A percentile compares a stretch with the other conserved stretches of the same genome.
Evolutionary conservation across 345 rosid genomes (phyloP).

Genomic region (Lepidium africanum): DNA sequence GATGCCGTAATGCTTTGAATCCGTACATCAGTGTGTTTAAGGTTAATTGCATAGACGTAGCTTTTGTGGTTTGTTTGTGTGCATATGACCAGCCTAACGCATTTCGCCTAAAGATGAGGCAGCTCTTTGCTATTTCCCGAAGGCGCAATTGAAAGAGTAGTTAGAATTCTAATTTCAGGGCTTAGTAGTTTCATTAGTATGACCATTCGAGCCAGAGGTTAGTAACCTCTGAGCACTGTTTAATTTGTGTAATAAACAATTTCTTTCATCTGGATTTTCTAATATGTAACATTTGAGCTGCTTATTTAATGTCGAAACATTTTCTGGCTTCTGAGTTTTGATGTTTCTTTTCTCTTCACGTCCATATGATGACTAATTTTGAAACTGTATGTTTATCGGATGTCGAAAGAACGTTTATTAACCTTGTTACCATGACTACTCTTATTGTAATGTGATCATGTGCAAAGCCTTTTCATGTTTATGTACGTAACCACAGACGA

Average conservation of each 20-base stretch:
- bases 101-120: slow-evolving; percentile 5
- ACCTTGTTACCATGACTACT: not conserved
- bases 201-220: not conserved
- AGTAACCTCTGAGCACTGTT: not conserved
- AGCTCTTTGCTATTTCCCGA: not conserved
- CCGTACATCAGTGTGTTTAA: not conserved
- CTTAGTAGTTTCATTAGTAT: not conserved
- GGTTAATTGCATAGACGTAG: not conserved
- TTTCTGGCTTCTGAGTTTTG: not conserved
- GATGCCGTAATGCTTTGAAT: not conserved
- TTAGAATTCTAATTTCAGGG: slow-evolving; percentile 3
- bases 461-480: not conserved
- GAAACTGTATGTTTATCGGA: not conserved
- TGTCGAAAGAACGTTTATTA: not conserved
- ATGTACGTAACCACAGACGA: not conserved
- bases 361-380: not conserved
- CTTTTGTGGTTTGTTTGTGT: not conserved
- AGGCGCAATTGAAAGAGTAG: slow-evolving; percentile 12
- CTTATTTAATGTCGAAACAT: not conserved
- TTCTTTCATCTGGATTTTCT: not conserved
- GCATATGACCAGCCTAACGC: slow-evolving; percentile 21
- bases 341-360: not conserved
- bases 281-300: slow-evolving; percentile 8
- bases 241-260: not conserved
- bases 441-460: not conserved